These are phyloP conservation scores for Candida arabinofermentans DNA, from an alignment of 805 yeast genomes.

Conservation along the genomic window DNA sequence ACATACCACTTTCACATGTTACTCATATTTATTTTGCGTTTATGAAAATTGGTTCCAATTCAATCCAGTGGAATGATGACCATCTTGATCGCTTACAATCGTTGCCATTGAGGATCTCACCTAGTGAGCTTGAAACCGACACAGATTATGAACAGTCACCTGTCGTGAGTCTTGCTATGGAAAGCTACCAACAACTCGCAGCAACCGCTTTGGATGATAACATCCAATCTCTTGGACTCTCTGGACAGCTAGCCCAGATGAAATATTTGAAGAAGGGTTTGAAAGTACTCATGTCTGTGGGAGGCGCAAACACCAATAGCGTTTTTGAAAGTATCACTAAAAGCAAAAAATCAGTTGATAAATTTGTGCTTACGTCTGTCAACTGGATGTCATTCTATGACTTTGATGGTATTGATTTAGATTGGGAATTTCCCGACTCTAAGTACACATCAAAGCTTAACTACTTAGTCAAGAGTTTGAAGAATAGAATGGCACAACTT, in stretches of 20 bases:
- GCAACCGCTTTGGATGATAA: background rate
- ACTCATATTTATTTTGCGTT: constrained; percentile 82
- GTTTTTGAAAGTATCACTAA: constrained; percentile 33
- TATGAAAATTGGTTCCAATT: constrained; percentile 47
- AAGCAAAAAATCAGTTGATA: constrained; percentile 27
- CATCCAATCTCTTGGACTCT: constrained; percentile 19
- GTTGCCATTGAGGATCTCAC: constrained; percentile 10
- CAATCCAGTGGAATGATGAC: constrained; percentile 58
- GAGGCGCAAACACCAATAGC: constrained; percentile 63
- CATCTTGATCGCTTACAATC: constrained; percentile 56
- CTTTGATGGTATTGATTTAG: constrained; percentile 89
- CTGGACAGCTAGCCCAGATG: constrained; percentile 29
- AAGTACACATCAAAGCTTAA: constrained; percentile 44
- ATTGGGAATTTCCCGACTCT: constrained; percentile 84
- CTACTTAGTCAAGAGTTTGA: constrained; percentile 37
- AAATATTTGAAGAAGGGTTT: constrained; percentile 32
- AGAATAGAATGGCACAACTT: constrained; percentile 35
- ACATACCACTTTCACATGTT: constrained; percentile 52
- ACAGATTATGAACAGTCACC: background rate
- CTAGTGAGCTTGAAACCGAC: background rate
- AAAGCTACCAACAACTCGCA: background rate
- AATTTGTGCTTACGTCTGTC: constrained; percentile 49
- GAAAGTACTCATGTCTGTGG: constrained; percentile 69
- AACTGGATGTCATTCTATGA: constrained; percentile 48
- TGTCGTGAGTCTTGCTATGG: background rate